phyloP scores from a whole-genome alignment of 1,284 basidiomycete species.

The Naganishia sp. region DNA sequence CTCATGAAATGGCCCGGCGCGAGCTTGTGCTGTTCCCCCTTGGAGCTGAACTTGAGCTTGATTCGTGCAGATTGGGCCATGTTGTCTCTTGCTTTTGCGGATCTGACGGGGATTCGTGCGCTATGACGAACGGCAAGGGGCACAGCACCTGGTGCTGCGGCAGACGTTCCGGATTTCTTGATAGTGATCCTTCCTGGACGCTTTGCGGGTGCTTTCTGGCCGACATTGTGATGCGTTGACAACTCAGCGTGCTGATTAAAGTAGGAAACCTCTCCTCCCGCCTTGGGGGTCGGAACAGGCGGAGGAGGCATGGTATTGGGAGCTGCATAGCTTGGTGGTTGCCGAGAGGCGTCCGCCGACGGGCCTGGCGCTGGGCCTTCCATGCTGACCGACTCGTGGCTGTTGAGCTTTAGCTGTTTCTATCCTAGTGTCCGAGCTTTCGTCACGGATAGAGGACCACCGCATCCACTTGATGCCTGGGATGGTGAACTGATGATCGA shows the following conservation, averaged over 20 bases:
- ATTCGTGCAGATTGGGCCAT: slow-evolving; percentile 59
- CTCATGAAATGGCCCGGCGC: slow-evolving; percentile 57
- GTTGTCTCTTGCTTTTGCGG: slow-evolving; percentile 6
- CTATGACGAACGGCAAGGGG: slow-evolving; percentile 10
- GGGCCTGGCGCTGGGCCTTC: slow-evolving; percentile 1
- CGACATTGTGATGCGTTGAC: slow-evolving; percentile 1
- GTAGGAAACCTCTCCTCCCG: slow-evolving; percentile 8
- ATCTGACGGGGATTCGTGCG: not conserved
- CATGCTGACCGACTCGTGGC: not conserved
- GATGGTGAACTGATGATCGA: too few species aligned
- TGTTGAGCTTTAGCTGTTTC: too few species aligned
- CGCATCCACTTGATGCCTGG: too few species aligned
- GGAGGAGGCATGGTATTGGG: slow-evolving; percentile 18
- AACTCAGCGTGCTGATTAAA: slow-evolving; percentile 1
- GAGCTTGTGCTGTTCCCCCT: slow-evolving; percentile 64
- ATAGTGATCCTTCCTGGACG: not conserved
- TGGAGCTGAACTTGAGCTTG: slow-evolving; percentile 78
- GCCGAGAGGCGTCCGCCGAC: slow-evolving; percentile 15
- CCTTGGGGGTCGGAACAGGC: slow-evolving; percentile 1
- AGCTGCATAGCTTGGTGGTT: not conserved
- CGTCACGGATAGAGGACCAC: too few species aligned
- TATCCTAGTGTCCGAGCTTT: too few species aligned
- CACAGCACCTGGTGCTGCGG: not conserved
- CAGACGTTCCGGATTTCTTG: not conserved
- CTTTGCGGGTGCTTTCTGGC: slow-evolving; percentile 30